Evolutionary conservation across 768 basidiomycete species (phyloP).

Genomic region (Tulasnella sp.): DNA sequence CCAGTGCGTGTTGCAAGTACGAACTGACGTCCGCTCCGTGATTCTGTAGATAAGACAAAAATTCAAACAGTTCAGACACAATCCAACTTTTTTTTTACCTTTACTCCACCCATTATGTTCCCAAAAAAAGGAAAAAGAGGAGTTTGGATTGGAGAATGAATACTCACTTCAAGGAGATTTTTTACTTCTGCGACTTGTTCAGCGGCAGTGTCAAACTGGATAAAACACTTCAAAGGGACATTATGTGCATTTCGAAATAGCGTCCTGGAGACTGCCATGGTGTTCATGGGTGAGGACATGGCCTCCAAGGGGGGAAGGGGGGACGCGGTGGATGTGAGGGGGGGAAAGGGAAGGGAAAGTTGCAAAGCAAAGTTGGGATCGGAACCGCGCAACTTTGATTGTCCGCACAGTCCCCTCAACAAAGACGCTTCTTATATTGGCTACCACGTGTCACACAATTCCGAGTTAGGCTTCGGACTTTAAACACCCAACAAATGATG

Average conservation of each 20-base stretch:
- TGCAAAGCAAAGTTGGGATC: background rate
- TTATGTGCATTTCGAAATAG: conserved; percentile 19
- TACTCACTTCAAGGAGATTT: conserved; percentile 14
- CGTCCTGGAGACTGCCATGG: background rate
- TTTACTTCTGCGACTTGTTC: conserved; percentile 12
- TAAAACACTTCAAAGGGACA: conserved; percentile 16
- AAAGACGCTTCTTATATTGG: background rate
- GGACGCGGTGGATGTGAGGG: background rate
- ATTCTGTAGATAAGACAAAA: background rate
- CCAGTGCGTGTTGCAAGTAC: conserved; percentile 10
- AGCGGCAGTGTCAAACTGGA: conserved; percentile 3
- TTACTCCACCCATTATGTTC: background rate
- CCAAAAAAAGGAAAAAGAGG: background rate
- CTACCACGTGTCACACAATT: background rate
- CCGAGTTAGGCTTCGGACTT: conserved; percentile 3
- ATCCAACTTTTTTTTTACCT: background rate
- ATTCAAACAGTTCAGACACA: background rate
- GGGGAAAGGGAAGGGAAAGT: background rate
- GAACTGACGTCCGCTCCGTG: conserved; percentile 15
- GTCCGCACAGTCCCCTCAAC: background rate
- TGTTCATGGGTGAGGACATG: background rate
- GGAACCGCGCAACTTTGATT: conserved; percentile 4
- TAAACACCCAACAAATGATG: background rate
- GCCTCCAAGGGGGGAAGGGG: background rate
- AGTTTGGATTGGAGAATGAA: background rate